phyloP scores from a whole-genome alignment of 768 basidiomycete species.

The Inosperma sp. region DNA sequence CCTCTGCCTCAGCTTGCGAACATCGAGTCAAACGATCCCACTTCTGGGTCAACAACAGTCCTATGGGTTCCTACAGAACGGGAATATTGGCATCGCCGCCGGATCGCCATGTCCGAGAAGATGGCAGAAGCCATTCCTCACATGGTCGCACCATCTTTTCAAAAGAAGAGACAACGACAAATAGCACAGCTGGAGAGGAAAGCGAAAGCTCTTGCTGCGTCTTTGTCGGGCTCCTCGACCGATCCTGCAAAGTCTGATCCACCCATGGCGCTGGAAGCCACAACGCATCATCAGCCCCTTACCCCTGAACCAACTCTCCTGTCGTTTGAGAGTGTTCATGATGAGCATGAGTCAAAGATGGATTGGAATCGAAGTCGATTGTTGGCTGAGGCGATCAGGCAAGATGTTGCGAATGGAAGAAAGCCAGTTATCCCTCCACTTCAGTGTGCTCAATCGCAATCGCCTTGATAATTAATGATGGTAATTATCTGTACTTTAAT shows the following conservation, averaged over 20 bases:
- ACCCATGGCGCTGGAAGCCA: not conserved
- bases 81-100: slow-evolving; percentile 16
- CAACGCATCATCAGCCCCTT: not conserved
- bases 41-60: not conserved
- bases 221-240: too few species aligned
- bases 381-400: slow-evolving; percentile 28
- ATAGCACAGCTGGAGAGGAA: slow-evolving; percentile 16
- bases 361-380: slow-evolving; percentile 35
- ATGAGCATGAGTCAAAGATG: slow-evolving; percentile 29
- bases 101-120: slow-evolving; percentile 35
- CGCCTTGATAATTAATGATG: slow-evolving; percentile 1
- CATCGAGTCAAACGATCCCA: not conserved
- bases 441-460: slow-evolving; percentile 27
- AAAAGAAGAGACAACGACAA: slow-evolving; percentile 23
- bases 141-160: slow-evolving; percentile 32
- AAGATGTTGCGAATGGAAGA: slow-evolving; percentile 27
- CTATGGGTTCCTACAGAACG: slow-evolving; percentile 10
- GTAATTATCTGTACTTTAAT: slow-evolving; percentile 7
- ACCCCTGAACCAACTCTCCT: slow-evolving; percentile 16
- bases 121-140: slow-evolving; percentile 43
- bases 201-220: too few species aligned
- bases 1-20: not conserved
- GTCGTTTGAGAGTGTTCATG: slow-evolving; percentile 27
- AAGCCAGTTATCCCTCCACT: slow-evolving; percentile 29
- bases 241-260: too few species aligned